Evolutionary conservation across 495 filamentous ascomycete genomes (phyloP).

Genomic region (Podospora pseudopauciseta): DNA sequence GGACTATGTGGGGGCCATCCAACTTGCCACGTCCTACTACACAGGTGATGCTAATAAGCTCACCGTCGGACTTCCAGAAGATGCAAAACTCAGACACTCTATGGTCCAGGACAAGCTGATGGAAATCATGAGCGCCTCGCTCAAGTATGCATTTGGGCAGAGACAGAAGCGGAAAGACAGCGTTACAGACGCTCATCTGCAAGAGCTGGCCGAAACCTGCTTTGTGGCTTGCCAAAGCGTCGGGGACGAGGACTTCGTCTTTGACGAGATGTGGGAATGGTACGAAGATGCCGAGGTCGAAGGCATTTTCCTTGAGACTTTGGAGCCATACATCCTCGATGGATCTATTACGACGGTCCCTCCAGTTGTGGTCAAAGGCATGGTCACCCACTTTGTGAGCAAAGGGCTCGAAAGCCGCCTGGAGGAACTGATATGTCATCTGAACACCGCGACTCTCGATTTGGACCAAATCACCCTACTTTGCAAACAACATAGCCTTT

Average conservation of each 20-base stretch:
- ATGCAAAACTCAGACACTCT: constrained; percentile 66
- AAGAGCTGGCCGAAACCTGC: constrained; percentile 75
- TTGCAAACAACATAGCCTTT: constrained; percentile 86
- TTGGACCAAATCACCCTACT: constrained; percentile 88
- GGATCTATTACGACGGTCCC: constrained; percentile 71
- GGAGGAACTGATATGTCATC: constrained; percentile 93
- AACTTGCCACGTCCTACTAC: constrained; percentile 87
- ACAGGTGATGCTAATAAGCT: constrained; percentile 83
- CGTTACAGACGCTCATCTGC: constrained; percentile 58
- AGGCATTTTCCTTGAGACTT: constrained; percentile 75
- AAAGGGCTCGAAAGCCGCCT: constrained; percentile 68
- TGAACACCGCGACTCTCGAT: constrained; percentile 87
- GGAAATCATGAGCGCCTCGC: constrained; percentile 90
- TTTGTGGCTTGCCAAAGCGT: constrained; percentile 79
- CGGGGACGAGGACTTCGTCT: constrained; percentile 73
- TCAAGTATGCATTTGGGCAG: constrained; percentile 80
- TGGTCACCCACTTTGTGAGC: constrained; percentile 74
- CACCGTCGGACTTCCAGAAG: constrained; percentile 89
- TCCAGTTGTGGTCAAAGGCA: constrained; percentile 77
- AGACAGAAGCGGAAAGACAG: constrained; percentile 49
- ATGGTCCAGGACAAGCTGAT: constrained; percentile 85
- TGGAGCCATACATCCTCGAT: constrained; percentile 82
- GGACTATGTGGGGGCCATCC: constrained; percentile 86
- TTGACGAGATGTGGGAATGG: constrained; percentile 84
- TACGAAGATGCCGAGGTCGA: constrained; percentile 74